A percentile compares a stretch with the other conserved stretches of the same genome.
phyloP scores from a whole-genome alignment of 176 grass and related monocot genomes.

The Thalia dealbata region DNA sequence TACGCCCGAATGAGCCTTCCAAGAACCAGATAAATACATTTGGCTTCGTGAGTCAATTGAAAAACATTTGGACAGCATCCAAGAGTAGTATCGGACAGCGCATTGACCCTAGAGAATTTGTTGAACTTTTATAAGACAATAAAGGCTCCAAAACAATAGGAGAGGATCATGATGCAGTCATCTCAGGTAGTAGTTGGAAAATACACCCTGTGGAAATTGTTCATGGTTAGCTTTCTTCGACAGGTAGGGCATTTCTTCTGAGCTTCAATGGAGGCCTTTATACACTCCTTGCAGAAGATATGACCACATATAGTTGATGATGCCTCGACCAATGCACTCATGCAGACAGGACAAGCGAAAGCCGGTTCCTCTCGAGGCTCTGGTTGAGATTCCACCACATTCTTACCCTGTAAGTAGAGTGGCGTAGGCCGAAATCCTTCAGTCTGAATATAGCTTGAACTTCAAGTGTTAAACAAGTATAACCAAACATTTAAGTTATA shows the following conservation, averaged over 20 bases:
- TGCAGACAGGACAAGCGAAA: constrained; percentile 75
- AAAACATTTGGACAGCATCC: too few species aligned
- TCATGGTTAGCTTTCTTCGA: constrained; percentile 42
- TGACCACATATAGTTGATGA: constrained; percentile 83
- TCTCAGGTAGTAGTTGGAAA: constrained; percentile 35
- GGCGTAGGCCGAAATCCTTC: not conserved
- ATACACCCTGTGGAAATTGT: constrained; percentile 66
- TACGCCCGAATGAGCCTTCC: too few species aligned
- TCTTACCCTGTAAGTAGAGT: constrained; percentile 11
- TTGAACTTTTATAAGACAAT: not conserved
- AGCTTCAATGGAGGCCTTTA: constrained; percentile 51
- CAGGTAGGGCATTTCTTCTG: constrained; percentile 95
- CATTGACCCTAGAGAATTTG: not conserved
- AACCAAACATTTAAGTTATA: too few species aligned
- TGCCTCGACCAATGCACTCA: constrained; percentile 55
- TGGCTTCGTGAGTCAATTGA: not conserved
- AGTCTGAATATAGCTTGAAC: too few species aligned
- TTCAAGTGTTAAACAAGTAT: too few species aligned
- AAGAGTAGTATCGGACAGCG: not conserved
- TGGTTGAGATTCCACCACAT: constrained; percentile 19
- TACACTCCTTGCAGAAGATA: constrained; percentile 73
- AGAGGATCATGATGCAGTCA: not conserved
- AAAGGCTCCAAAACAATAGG: not conserved
- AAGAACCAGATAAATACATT: not conserved
- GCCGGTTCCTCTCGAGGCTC: constrained; percentile 39